phyloP scores from a whole-genome alignment of 345 rosid species.

The Erucastrum elatum region DNA sequence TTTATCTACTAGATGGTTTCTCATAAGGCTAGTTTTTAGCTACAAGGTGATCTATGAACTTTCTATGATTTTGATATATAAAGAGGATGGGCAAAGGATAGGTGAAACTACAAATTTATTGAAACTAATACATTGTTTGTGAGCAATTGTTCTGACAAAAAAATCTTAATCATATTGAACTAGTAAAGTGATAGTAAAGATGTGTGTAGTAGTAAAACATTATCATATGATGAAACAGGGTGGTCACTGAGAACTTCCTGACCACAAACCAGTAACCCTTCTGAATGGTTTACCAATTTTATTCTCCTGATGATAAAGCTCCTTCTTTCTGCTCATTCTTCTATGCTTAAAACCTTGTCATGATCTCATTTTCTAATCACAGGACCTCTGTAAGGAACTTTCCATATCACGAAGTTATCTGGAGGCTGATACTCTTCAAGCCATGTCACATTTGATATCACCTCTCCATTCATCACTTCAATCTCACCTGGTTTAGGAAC shows the following conservation, averaged over 20 bases:
- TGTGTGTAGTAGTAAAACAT: slow-evolving; percentile 21
- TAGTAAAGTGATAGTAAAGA: slow-evolving; percentile 8
- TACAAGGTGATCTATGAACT: neutral
- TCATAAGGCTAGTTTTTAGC: neutral
- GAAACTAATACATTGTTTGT: slow-evolving; percentile 17
- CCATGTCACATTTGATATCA: slow-evolving; percentile 66
- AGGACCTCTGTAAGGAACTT: slow-evolving; percentile 79
- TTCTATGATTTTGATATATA: neutral
- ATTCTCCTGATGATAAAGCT: slow-evolving; percentile 18
- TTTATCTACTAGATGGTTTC: neutral
- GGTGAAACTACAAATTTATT: neutral
- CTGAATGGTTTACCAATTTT: slow-evolving; percentile 20
- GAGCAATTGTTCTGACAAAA: slow-evolving; percentile 7
- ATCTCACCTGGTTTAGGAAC: slow-evolving; percentile 51
- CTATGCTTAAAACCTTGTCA: neutral
- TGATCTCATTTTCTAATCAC: slow-evolving; percentile 64
- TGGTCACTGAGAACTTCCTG: slow-evolving; percentile 20
- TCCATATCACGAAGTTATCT: slow-evolving; percentile 75
- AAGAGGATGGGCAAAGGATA: neutral
- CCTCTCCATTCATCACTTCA: slow-evolving; percentile 61
- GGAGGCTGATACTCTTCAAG: slow-evolving; percentile 89
- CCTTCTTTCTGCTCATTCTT: slow-evolving; percentile 11
- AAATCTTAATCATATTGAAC: neutral
- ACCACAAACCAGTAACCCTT: slow-evolving; percentile 24
- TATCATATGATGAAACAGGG: slow-evolving; percentile 18